A percentile compares a stretch with the other conserved stretches of the same genome.
These are phyloP conservation scores for Stephania japonica DNA, from an alignment of 164 flowering plant genomes.

Conservation along the genomic window DNA sequence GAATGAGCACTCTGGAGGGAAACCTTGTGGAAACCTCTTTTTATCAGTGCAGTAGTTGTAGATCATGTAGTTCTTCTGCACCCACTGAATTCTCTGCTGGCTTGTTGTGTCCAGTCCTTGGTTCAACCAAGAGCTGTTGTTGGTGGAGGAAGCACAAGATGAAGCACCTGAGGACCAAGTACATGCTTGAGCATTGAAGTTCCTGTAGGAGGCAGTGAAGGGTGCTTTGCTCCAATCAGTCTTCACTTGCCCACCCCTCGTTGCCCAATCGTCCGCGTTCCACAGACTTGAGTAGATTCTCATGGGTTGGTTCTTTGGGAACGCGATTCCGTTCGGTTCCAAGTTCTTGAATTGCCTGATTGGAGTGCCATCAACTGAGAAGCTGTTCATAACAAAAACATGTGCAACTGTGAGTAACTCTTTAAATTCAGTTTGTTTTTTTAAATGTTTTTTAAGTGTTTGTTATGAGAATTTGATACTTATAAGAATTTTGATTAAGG, in stretches of 20 bases:
- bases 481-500: background rate
- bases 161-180: conserved; percentile 16
- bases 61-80: conserved; percentile 21
- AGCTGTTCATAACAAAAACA: conserved; percentile 8
- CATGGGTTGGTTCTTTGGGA: conserved; percentile 24
- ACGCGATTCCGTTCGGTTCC: conserved; percentile 14
- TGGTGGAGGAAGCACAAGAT: conserved; percentile 15
- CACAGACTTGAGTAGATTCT: conserved; percentile 23
- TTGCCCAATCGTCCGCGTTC: conserved; percentile 29
- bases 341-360: conserved; percentile 20
- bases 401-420: background rate
- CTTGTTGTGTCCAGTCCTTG: conserved; percentile 14
- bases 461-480: background rate
- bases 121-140: conserved; percentile 1
- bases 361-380: conserved; percentile 20
- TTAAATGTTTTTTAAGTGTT: background rate
- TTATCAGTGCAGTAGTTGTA: conserved; percentile 25
- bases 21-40: conserved; percentile 23
- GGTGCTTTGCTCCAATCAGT: conserved; percentile 24
- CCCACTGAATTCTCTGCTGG: conserved; percentile 10
- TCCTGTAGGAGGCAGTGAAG: conserved; percentile 21
- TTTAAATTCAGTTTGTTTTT: background rate
- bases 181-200: conserved; percentile 18
- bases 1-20: conserved; percentile 17
- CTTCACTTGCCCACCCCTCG: conserved; percentile 23